Percentiles rank a stretch among this genome's conserved stretches.
phyloP scores from a whole-genome alignment of 345 rosid genomes.

The Limnanthes douglasii region DNA sequence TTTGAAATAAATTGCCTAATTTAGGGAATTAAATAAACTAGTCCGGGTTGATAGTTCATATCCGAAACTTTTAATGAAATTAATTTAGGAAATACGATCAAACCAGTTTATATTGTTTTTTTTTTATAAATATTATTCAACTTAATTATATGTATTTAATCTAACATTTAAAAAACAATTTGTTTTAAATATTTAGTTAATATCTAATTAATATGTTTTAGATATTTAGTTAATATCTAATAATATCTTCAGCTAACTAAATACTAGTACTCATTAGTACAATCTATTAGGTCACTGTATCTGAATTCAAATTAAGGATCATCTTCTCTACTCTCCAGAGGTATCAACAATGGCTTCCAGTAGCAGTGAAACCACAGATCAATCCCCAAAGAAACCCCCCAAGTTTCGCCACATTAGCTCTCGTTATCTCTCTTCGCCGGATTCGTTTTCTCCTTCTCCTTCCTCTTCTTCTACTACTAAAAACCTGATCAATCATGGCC shows the following conservation, averaged over 20 bases:
- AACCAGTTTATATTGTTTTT: too few relatives aligned
- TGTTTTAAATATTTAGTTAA: too few relatives aligned
- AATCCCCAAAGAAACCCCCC: slow-evolving; percentile 27
- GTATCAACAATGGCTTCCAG: slow-evolving; percentile 25
- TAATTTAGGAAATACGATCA: too few relatives aligned
- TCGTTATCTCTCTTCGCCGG: slow-evolving; percentile 46
- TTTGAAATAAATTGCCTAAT: too few relatives aligned
- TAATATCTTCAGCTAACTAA: neutral
- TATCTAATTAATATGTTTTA: too few relatives aligned
- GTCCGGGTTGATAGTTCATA: too few relatives aligned
- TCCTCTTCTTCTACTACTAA: slow-evolving; percentile 21
- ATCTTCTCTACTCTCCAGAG: slow-evolving; percentile 4
- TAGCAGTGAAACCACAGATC: slow-evolving; percentile 12
- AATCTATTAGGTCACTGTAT: slow-evolving; percentile 35
- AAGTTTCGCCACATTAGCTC: slow-evolving; percentile 55
- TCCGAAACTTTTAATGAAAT: too few relatives aligned
- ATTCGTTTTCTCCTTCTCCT: slow-evolving; percentile 26
- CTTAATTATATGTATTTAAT: too few relatives aligned
- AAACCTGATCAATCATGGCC: slow-evolving; percentile 11
- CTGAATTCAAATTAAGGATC: slow-evolving; percentile 14
- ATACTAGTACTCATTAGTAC: neutral
- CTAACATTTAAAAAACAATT: too few relatives aligned
- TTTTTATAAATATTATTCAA: too few relatives aligned
- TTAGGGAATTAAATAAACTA: too few relatives aligned
- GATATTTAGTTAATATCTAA: neutral